Conservation (phyloP, 2,329 filamentous ascomycete genomes). For the Colletotrichum truncatum region DNA sequence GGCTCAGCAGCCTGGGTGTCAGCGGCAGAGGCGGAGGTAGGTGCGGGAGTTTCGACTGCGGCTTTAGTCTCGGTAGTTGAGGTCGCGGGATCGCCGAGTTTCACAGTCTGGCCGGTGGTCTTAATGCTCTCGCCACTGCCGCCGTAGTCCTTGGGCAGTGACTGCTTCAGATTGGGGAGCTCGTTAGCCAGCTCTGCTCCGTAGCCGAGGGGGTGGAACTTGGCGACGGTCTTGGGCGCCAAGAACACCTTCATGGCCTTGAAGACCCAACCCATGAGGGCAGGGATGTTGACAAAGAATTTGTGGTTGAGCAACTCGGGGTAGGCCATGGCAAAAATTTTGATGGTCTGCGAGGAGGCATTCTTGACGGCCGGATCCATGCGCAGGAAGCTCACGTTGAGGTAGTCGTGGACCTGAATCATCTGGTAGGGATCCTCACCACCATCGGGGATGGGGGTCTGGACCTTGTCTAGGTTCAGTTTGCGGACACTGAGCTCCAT, state of each 20-base stretch:
- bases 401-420: slow-evolving; percentile 93
- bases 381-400: slow-evolving; percentile 85
- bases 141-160: slow-evolving; percentile 81
- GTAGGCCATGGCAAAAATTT: slow-evolving; percentile 83
- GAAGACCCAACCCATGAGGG: slow-evolving; percentile 91
- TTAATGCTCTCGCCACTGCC: slow-evolving; percentile 67
- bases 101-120: slow-evolving; percentile 42
- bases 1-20: slow-evolving; percentile 31
- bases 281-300: slow-evolving; percentile 94
- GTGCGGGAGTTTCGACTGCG: not conserved
- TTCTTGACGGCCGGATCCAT: slow-evolving; percentile 78
- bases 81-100: slow-evolving; percentile 34
- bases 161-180: slow-evolving; percentile 65
- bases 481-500: slow-evolving; percentile 88
- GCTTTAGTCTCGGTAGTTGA: slow-evolving; percentile 12
- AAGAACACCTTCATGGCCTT: slow-evolving; percentile 79
- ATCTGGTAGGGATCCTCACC: slow-evolving; percentile 88
- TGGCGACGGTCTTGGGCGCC: slow-evolving; percentile 77
- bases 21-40: slow-evolving; percentile 26
- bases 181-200: slow-evolving; percentile 74
- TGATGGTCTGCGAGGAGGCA: slow-evolving; percentile 75
- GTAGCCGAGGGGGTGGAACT: slow-evolving; percentile 81
- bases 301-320: slow-evolving; percentile 87
- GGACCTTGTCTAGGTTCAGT: slow-evolving; percentile 76
- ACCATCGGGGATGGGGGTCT: slow-evolving; percentile 75